Percentiles rank a stretch among this genome's conserved stretches.
Evolutionary conservation across 257 asterid species (phyloP).

Genomic region (Sherardia arvensis): DNA sequence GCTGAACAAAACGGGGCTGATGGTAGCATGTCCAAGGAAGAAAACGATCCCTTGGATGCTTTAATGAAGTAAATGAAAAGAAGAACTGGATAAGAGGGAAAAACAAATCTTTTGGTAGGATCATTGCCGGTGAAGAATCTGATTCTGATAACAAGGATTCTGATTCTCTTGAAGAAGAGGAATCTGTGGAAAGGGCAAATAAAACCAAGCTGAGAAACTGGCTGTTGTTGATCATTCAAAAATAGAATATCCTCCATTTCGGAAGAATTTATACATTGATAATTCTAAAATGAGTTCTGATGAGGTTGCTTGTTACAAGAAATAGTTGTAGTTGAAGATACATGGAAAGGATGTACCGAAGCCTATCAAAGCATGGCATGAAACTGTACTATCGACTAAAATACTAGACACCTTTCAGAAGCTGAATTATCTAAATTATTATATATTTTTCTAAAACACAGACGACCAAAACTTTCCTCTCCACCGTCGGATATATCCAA

Average conservation of each 20-base stretch:
- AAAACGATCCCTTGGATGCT: slow-evolving; percentile 83
- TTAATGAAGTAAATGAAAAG: slow-evolving; percentile 47
- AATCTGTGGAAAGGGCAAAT: slow-evolving; percentile 78
- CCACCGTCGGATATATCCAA: too few relatives aligned
- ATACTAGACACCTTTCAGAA: slow-evolving; percentile 59
- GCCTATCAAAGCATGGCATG: slow-evolving; percentile 82
- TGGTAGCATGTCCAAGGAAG: slow-evolving; percentile 33
- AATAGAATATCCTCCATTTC: slow-evolving; percentile 58
- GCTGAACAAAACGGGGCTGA: slow-evolving; percentile 30
- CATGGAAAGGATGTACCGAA: slow-evolving; percentile 91
- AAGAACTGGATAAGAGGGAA: slow-evolving; percentile 27
- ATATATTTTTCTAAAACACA: too few relatives aligned
- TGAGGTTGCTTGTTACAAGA: slow-evolving; percentile 63
- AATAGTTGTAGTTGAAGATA: slow-evolving; percentile 65
- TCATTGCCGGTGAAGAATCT: slow-evolving; percentile 73
- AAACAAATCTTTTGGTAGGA: slow-evolving; percentile 55
- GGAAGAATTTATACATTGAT: slow-evolving; percentile 80
- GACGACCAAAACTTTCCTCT: too few relatives aligned
- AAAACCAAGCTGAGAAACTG: slow-evolving; percentile 82
- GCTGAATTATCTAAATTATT: too few relatives aligned
- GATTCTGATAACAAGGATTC: slow-evolving; percentile 56
- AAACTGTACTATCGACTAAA: slow-evolving; percentile 75
- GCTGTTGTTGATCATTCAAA: slow-evolving; percentile 80
- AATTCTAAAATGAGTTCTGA: slow-evolving; percentile 62
- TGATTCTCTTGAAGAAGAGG: slow-evolving; percentile 67